Base-by-base conservation (phyloP, 129 eudicot species). In the Centrapalus pauciflorus region DNA sequence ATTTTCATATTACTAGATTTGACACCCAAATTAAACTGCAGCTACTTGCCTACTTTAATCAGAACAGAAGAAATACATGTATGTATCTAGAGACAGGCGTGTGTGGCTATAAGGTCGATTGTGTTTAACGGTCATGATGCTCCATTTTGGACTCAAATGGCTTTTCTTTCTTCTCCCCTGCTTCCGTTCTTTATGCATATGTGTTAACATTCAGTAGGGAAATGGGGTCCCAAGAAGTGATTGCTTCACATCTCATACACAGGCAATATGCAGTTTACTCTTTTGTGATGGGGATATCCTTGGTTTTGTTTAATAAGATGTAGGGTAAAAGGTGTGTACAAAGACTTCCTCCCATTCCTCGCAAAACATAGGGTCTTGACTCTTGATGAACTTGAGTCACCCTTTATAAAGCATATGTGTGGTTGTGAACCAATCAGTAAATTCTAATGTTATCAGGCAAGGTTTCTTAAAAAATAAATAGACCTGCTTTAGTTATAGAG, bases 1-100 rank as follows among this genome's bases (percentile, higher is more conserved):
- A 27, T 23, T 61, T 70, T 45, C 50, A n/a, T 37, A 67, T 29
- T 16, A 23, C 16, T 34, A 52, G 63, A 54, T 33, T 52, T 67
- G 63, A 24, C 52, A 23, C 48, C 6, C 5, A 54, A 25, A 55
- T 69, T 3, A 17, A 16, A 16, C 30, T 11, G 29, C 43, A 38
- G 11, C 5, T 25, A 26, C 21, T 38, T 37, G 27, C 7, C 5
- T 25, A 26, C 21, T 38, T 37, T 38, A 26, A 29, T 20, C 17
- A n/a, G 28, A 59, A 29, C 0, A 3, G 7, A 55, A 58, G 55
- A 9, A 58, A 32, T 20, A 12, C 0, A 60, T 19, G 30, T 4
- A 33, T 34, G 30, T 29, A 32, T 49, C 11, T 54, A 9, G 3
- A 24, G 2, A 14, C 2, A 27, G 13, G 0, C 16, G 12, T 30